A percentile compares a stretch with the other conserved stretches of the same genome.
phyloP scores from a whole-genome alignment of 306 rosid species.

The Arachis stenosperma region DNA sequence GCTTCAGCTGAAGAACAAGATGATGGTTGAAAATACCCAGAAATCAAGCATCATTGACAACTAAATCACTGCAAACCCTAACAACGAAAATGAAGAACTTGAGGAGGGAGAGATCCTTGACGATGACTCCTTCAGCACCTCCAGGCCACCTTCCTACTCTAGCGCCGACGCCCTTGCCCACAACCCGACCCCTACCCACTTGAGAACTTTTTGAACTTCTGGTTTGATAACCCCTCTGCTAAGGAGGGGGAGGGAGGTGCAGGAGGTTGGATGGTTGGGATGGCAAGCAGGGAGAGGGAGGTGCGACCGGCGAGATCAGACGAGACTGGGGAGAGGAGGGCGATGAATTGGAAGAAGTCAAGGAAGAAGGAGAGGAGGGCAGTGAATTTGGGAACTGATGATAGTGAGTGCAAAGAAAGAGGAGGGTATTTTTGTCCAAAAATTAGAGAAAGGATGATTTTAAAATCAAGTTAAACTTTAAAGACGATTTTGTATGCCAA shows the following conservation, averaged over 20 bases:
- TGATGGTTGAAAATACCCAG: slow-evolving; percentile 64
- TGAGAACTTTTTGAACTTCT: slow-evolving; percentile 94
- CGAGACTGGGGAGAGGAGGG: too few relatives aligned
- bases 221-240: slow-evolving; percentile 78
- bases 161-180: neutral
- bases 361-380: too few relatives aligned
- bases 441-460: too few relatives aligned
- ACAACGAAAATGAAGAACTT: slow-evolving; percentile 50
- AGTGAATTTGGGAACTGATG: too few relatives aligned
- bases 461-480: too few relatives aligned
- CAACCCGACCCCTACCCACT: slow-evolving; percentile 58
- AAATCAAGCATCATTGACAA: slow-evolving; percentile 51
- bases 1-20: slow-evolving; percentile 5
- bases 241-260: slow-evolving; percentile 21
- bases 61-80: slow-evolving; percentile 32
- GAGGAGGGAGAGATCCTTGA: slow-evolving; percentile 87
- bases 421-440: too few relatives aligned
- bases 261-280: too few relatives aligned
- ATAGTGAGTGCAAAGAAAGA: too few relatives aligned
- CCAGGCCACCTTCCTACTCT: slow-evolving; percentile 45
- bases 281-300: too few relatives aligned
- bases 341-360: too few relatives aligned
- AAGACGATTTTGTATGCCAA: too few relatives aligned
- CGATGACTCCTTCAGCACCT: slow-evolving; percentile 49
- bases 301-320: too few relatives aligned